Percentiles rank a stretch among this genome's conserved stretches.
phyloP scores from a whole-genome alignment of 2,329 filamentous ascomycete genomes.

The Pyrenophora graminea region DNA sequence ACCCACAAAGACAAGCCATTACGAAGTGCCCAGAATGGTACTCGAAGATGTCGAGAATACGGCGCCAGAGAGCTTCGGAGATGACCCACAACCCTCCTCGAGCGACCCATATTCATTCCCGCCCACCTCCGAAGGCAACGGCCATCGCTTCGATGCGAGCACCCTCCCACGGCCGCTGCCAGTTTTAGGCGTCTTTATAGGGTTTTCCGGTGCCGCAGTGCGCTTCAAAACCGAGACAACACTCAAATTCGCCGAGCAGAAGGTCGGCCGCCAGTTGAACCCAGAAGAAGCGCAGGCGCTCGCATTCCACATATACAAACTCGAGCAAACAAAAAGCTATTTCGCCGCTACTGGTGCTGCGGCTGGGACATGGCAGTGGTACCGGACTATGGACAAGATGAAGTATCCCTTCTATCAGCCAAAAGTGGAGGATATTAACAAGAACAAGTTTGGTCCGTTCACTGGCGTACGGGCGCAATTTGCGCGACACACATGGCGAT shows the following conservation, averaged over 20 bases:
- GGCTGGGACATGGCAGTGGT: conserved; percentile 41
- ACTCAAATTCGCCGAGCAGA: conserved; percentile 39
- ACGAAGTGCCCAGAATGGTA: conserved; percentile 42
- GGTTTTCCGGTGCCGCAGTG: conserved; percentile 31
- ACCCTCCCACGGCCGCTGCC: conserved; percentile 45
- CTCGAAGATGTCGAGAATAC: conserved; percentile 44
- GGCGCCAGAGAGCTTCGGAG: conserved; percentile 38
- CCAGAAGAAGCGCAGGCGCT: conserved; percentile 51
- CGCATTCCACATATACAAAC: conserved; percentile 47
- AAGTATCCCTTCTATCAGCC: conserved; percentile 51
- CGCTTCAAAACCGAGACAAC: conserved; percentile 39
- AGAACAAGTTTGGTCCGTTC: conserved; percentile 44
- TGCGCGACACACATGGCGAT: conserved; percentile 35
- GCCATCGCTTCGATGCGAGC: conserved; percentile 43
- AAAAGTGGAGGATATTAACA: conserved; percentile 44
- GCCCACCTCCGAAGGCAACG: conserved; percentile 12
- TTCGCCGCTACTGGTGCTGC: conserved; percentile 43
- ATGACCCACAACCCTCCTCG: conserved; percentile 41
- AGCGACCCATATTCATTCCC: conserved; percentile 44
- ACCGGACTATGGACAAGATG: conserved; percentile 39
- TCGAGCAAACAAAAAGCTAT: conserved; percentile 46
- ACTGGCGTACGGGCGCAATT: conserved; percentile 40
- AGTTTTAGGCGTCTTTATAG: conserved; percentile 37
- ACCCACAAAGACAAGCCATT: conserved; percentile 35
- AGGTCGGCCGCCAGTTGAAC: conserved; percentile 45